These are phyloP conservation scores for Penicillium salamii DNA, from an alignment of 495 filamentous ascomycete genomes.

Conservation along the genomic window DNA sequence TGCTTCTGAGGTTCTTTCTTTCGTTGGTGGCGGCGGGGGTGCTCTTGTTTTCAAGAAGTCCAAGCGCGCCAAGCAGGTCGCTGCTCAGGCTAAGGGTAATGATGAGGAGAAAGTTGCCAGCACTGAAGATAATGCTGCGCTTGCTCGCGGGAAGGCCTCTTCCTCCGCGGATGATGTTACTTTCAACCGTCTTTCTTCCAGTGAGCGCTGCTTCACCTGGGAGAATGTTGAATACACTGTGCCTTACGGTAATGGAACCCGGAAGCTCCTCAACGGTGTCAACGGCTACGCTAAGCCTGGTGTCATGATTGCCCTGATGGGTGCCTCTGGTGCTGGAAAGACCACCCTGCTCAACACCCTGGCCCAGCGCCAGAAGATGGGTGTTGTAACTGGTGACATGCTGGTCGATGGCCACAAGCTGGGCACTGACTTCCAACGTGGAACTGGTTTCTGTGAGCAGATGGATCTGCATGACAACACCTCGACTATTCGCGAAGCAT, in stretches of 20 bases:
- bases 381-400: conserved; percentile 70
- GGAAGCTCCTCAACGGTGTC: conserved; percentile 68
- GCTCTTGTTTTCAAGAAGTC: conserved; percentile 69
- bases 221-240: conserved; percentile 69
- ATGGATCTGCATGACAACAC: conserved; percentile 77
- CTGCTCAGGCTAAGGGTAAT: conserved; percentile 39
- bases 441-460: conserved; percentile 84
- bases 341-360: conserved; percentile 74
- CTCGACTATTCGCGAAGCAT: conserved; percentile 62
- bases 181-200: conserved; percentile 56
- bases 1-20: conserved; percentile 54
- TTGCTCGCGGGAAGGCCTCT: conserved; percentile 44
- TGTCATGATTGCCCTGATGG: conserved; percentile 77
- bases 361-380: conserved; percentile 71
- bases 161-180: conserved; percentile 36
- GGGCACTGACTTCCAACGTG: conserved; percentile 69
- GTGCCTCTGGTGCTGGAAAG: conserved; percentile 82
- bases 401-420: conserved; percentile 73
- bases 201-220: conserved; percentile 75
- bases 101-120: conserved; percentile 46
- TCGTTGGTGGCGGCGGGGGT: conserved; percentile 51
- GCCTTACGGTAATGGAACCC: conserved; percentile 65
- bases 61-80: conserved; percentile 52
- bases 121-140: conserved; percentile 34
- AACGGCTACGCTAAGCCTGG: conserved; percentile 80